Evolutionary conservation across 2,329 filamentous ascomycete genomes (phyloP).

Genomic region (Scedosporium boydii): DNA sequence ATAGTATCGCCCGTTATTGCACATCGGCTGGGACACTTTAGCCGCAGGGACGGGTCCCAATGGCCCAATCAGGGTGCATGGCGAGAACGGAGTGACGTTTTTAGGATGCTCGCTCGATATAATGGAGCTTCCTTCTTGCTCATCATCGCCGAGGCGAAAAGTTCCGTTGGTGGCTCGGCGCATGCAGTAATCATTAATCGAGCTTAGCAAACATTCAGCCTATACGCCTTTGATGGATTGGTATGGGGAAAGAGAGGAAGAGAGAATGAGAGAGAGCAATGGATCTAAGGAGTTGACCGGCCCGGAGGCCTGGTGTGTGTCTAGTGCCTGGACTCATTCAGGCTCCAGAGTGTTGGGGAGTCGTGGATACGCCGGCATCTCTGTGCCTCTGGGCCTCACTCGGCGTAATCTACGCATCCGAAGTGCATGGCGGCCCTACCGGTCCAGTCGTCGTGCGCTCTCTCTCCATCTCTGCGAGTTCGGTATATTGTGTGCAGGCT

Average conservation of each 20-base stretch:
- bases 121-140: background rate
- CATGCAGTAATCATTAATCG: background rate
- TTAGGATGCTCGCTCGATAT: background rate
- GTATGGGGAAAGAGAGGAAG: background rate
- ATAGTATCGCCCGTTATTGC: background rate
- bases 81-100: background rate
- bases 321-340: background rate
- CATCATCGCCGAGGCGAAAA: background rate
- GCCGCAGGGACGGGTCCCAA: background rate
- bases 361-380: background rate
- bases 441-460: background rate
- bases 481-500: background rate
- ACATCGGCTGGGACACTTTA: background rate
- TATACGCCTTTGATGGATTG: background rate
- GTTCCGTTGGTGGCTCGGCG: background rate
- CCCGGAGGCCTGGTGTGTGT: background rate
- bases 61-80: background rate
- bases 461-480: background rate
- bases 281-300: background rate
- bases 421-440: background rate
- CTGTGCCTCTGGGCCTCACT: background rate
- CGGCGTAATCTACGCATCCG: background rate
- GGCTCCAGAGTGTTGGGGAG: background rate
- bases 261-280: background rate
- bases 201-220: conserved; percentile 2